Conservation (phyloP, 1,139 yeast genomes). For the Chernovozyma sophiae-reginae region DNA sequence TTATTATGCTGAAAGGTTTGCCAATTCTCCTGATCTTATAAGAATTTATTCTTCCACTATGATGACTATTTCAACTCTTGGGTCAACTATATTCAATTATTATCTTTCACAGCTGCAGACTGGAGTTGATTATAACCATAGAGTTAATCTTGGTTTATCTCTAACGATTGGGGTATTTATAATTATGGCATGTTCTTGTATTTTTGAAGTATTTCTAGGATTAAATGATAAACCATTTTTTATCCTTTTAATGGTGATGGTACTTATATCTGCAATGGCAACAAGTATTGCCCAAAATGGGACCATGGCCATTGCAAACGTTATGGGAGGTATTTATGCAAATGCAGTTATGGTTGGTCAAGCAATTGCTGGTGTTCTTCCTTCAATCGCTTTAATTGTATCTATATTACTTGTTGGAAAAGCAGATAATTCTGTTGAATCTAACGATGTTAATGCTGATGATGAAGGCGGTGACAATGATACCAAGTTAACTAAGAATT, state of each 20-base stretch:
- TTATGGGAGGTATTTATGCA: conserved; percentile 71
- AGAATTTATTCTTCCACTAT: conserved; percentile 73
- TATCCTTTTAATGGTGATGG: conserved; percentile 51
- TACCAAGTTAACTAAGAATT: conserved; percentile 28
- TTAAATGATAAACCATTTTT: conserved; percentile 41
- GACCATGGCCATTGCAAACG: conserved; percentile 79
- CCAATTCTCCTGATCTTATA: conserved; percentile 48
- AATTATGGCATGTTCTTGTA: conserved; percentile 48
- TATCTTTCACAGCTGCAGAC: conserved; percentile 66
- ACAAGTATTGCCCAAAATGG: conserved; percentile 85
- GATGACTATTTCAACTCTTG: conserved; percentile 83
- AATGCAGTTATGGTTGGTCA: conserved; percentile 95
- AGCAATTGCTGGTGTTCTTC: conserved; percentile 88
- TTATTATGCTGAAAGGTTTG: conserved; percentile 67
- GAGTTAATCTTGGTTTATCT: conserved; percentile 59
- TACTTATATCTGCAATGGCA: conserved; percentile 57
- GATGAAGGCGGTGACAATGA: conserved; percentile 12
- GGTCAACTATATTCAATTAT: conserved; percentile 59
- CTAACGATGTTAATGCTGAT: conserved; percentile 10
- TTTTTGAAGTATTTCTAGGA: conserved; percentile 36
- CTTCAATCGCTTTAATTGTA: conserved; percentile 68
- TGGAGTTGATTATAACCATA: conserved; percentile 54
- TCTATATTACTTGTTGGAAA: conserved; percentile 48
- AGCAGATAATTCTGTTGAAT: background rate
- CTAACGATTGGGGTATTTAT: conserved; percentile 55